These are phyloP conservation scores for Lepidium sativum DNA, from an alignment of 345 rosid genomes.

Conservation along the genomic window DNA sequence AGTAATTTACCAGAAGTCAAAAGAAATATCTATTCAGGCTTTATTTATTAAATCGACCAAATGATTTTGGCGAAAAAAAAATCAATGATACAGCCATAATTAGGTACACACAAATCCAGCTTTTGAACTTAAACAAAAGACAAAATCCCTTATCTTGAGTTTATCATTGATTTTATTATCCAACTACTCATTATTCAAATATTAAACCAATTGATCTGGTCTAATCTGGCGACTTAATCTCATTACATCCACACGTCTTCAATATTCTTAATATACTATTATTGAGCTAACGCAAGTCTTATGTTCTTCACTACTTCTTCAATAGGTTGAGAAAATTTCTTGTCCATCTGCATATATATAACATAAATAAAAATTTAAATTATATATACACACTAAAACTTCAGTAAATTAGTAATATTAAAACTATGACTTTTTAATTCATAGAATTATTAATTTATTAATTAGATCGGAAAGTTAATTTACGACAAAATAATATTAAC, in stretches of 20 bases:
- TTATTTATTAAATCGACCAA: background rate
- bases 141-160: background rate
- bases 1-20: too few relatives aligned
- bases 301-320: constrained; percentile 26
- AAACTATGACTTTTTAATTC: too few relatives aligned
- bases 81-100: background rate
- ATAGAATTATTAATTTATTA: too few relatives aligned
- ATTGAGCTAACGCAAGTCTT: constrained; percentile 24
- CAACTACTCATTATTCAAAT: background rate
- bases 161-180: background rate
- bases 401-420: too few relatives aligned
- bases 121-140: background rate
- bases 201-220: background rate
- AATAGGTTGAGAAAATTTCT: constrained; percentile 10
- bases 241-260: background rate
- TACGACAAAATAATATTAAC: too few relatives aligned
- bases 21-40: too few relatives aligned
- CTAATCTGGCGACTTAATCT: background rate
- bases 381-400: background rate
- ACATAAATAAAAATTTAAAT: background rate
- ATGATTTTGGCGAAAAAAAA: background rate
- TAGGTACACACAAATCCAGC: constrained; percentile 9
- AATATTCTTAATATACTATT: background rate
- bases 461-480: too few relatives aligned
- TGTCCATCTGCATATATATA: constrained; percentile 17